These are phyloP conservation scores for Acer saccharum DNA, from an alignment of 345 rosid genomes.

Conservation along the genomic window DNA sequence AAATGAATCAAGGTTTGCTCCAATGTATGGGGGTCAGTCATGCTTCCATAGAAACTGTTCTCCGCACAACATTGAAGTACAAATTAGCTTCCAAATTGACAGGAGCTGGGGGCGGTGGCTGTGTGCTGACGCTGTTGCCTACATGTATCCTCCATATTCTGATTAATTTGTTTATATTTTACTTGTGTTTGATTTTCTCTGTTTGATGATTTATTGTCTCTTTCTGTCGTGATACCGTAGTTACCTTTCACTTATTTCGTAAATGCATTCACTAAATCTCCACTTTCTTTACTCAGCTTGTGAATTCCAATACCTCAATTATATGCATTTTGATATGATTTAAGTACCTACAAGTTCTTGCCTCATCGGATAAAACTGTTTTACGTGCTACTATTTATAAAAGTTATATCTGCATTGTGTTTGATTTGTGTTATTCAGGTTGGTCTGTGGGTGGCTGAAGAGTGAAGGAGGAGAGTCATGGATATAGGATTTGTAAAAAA, in stretches of 20 bases:
- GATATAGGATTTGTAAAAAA: neutral
- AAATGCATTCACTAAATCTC: neutral
- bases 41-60: constrained; percentile 76
- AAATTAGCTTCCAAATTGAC: constrained; percentile 87
- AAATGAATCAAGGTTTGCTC: constrained; percentile 92
- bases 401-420: neutral
- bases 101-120: constrained; percentile 98
- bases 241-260: neutral
- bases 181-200: neutral
- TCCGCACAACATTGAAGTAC: constrained; percentile 69
- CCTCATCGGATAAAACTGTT: neutral
- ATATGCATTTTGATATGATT: neutral
- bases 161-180: neutral
- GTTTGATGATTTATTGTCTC: neutral
- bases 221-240: neutral
- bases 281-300: neutral
- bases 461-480: neutral
- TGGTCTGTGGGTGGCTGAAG: neutral
- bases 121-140: constrained; percentile 84
- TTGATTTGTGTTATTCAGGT: neutral
- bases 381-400: neutral
- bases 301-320: neutral
- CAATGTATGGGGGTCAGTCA: constrained; percentile 95
- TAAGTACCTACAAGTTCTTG: neutral
- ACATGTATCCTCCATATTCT: constrained; percentile 60